Evolutionary conservation across 441 rosid genomes (phyloP).

Genomic region (Hura crepitans): DNA sequence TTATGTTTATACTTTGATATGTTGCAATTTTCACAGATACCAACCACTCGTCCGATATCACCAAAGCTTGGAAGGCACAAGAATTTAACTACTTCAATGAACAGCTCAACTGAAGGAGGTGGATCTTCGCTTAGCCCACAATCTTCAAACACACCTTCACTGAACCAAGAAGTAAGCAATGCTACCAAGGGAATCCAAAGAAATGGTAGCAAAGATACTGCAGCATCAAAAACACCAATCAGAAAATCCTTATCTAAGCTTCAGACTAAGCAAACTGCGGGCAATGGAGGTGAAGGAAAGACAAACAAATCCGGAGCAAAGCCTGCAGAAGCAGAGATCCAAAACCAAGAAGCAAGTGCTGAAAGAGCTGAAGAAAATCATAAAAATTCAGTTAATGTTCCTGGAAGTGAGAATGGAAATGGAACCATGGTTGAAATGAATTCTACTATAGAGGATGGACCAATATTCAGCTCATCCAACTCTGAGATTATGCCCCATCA

Average conservation of each 20-base stretch:
- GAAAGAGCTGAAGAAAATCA: slow-evolving; percentile 31
- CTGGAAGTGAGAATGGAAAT: slow-evolving; percentile 19
- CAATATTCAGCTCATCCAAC: slow-evolving; percentile 28
- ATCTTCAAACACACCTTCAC: too few species aligned
- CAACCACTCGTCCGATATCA: slow-evolving; percentile 72
- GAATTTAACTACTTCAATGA: slow-evolving; percentile 35
- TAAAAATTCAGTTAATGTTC: slow-evolving; percentile 20
- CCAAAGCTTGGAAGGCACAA: slow-evolving; percentile 90
- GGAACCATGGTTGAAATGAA: slow-evolving; percentile 18
- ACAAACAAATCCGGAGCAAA: slow-evolving; percentile 35
- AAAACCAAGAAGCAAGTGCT: slow-evolving; percentile 15
- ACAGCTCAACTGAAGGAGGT: slow-evolving; percentile 34
- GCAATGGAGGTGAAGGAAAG: slow-evolving; percentile 29
- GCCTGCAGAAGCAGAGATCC: slow-evolving; percentile 24
- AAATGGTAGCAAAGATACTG: slow-evolving; percentile 27
- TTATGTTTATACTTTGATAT: neutral
- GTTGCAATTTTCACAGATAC: slow-evolving; percentile 45
- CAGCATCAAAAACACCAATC: slow-evolving; percentile 35
- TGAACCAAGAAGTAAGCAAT: slow-evolving; percentile 32
- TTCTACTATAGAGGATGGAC: slow-evolving; percentile 31
- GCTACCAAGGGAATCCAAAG: slow-evolving; percentile 34
- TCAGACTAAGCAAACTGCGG: slow-evolving; percentile 29
- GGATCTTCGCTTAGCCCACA: slow-evolving; percentile 26
- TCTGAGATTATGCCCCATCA: slow-evolving; percentile 47
- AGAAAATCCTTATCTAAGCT: slow-evolving; percentile 43